phyloP scores from a whole-genome alignment of 306 rosid species.

The Trichosanthes cucumerina region DNA sequence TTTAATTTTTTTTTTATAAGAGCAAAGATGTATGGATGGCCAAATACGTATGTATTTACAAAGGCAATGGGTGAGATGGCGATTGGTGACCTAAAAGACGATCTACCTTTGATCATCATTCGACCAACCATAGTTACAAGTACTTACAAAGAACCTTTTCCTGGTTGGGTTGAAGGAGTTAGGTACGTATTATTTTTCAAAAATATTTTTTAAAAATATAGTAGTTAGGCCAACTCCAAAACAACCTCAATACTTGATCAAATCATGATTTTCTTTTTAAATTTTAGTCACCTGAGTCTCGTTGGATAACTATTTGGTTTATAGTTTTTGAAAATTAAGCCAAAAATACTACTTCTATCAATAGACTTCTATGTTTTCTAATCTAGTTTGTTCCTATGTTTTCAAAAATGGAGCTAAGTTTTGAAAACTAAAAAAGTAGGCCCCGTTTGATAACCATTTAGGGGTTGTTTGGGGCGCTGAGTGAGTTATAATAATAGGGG shows the following conservation, averaged over 20 bases:
- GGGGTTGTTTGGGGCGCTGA: no score
- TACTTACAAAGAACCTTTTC: constrained; percentile 68
- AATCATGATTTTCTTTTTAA: not conserved
- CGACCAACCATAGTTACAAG: constrained; percentile 73
- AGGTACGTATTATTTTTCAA: constrained; percentile 25
- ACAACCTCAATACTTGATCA: not conserved
- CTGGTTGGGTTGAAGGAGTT: constrained; percentile 77
- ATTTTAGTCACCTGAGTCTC: no score
- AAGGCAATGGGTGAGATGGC: constrained; percentile 84
- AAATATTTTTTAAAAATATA: not conserved
- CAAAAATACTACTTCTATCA: no score
- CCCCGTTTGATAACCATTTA: no score
- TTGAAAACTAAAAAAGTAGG: no score
- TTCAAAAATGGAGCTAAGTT: no score
- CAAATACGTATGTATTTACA: constrained; percentile 74
- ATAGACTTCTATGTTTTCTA: no score
- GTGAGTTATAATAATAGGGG: no score
- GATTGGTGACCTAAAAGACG: constrained; percentile 30
- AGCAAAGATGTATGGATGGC: constrained; percentile 75
- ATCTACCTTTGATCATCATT: constrained; percentile 29
- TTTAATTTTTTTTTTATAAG: constrained; percentile 16
- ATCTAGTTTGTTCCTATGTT: no score
- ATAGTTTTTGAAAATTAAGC: no score
- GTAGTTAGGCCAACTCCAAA: constrained; percentile 2
- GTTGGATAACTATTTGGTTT: no score